Evolutionary conservation across 2,329 filamentous ascomycete species (phyloP), one percentile per base, ranked within the genome.

Genomic region (Capronia coronata): DNA sequence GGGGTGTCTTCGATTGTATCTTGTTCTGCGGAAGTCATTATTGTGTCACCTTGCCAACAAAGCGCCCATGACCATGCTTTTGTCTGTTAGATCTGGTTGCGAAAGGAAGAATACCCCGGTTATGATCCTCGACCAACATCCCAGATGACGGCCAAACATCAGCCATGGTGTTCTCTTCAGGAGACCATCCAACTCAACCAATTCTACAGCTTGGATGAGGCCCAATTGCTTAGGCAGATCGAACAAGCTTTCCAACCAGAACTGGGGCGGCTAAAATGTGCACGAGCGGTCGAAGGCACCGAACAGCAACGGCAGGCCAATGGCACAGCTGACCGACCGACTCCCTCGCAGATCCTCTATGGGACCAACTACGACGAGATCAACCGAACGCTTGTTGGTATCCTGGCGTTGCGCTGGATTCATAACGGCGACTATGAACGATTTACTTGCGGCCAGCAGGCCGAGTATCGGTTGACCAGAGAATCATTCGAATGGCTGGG

Each of bases 371-470:
- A 62, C 38, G 61, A 64, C 39, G 68, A 71, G 55, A 62, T 71
- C 29, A 69, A 70, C 42, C 67, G 68, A 16, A 70, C 68, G 0
- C 59, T 70, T 5, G 62, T 67, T 21, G 64, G 66, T 14, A 55
- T 70, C 14, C 51, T 69, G 29, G 59, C 65, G 1, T 46, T 70
- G 39, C 64, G 65, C 48, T 70, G 67, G 68, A 56, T 70, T 13
- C 56, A 63, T 18, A 63, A 62, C 4, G 55, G 55, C n/a, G 57
- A 68, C 21, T 70, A 70, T 46, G 57, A 63, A 7, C 46, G 46
- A 11, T 66, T 70, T 27, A 63, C 62, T 1, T 42, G 43, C 16
- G 56, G 59, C 10, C 67, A 69, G 45, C 39, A 54, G 13, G 42
- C 52, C 3, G 39, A 49, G 6, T 48, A 57, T 10, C 61, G 56